A percentile compares a stretch with the other conserved stretches of the same genome.
phyloP scores from a whole-genome alignment of 2,329 filamentous ascomycete genomes.

The Xylariaceae sp. region DNA sequence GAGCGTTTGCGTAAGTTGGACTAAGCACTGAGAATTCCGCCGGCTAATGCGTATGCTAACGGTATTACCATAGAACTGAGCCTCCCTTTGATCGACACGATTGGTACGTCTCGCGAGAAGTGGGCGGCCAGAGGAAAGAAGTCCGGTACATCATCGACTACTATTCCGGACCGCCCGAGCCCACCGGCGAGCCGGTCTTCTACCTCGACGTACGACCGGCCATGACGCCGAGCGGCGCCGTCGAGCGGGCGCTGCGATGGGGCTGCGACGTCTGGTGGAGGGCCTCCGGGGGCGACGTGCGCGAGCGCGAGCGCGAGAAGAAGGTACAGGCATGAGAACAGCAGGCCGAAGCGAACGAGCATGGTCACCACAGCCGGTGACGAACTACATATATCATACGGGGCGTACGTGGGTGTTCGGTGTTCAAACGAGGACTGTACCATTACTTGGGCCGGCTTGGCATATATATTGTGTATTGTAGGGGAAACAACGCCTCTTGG shows the following conservation, averaged over 20 bases:
- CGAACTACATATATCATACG: background rate
- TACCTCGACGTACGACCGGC: conserved; percentile 93
- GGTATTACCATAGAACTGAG: conserved; percentile 58
- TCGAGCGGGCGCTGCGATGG: conserved; percentile 85
- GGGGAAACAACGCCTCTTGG: too few species aligned
- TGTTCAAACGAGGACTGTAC: conserved; percentile 10
- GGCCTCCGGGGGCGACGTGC: conserved; percentile 72
- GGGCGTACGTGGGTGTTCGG: conserved; percentile 8
- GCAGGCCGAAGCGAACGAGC: background rate
- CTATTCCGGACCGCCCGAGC: conserved; percentile 81
- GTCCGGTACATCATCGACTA: conserved; percentile 97
- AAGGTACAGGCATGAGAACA: conserved; percentile 5
- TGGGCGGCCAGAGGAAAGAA: conserved; percentile 70
- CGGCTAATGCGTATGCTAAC: background rate
- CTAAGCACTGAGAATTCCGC: background rate
- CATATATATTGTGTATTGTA: background rate
- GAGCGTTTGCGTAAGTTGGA: conserved; percentile 69
- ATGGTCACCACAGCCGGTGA: background rate
- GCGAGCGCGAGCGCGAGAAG: conserved; percentile 43
- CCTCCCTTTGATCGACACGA: conserved; percentile 96
- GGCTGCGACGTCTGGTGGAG: conserved; percentile 93
- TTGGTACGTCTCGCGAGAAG: conserved; percentile 84
- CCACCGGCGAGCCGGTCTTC: conserved; percentile 90
- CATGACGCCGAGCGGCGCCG: conserved; percentile 75
- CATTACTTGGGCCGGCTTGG: background rate